Conservation (phyloP, 164 flowering plant genomes). For the Piper betle region DNA sequence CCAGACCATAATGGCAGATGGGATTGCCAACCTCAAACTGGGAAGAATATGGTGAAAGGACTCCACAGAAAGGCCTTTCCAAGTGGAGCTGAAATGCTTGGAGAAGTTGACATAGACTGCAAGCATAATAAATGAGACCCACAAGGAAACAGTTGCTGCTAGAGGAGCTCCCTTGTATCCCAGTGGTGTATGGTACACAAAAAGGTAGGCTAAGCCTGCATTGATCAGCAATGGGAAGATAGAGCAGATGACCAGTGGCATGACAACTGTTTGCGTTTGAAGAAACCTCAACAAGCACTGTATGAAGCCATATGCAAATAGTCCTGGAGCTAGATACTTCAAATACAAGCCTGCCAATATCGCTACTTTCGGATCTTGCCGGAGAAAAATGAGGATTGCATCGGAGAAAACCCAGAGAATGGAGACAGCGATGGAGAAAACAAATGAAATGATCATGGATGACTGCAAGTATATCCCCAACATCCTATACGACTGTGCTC, state of each 20-base stretch:
- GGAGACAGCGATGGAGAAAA: constrained; percentile 41
- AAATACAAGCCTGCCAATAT: constrained; percentile 42
- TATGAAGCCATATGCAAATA: constrained; percentile 59
- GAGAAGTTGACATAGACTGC: constrained; percentile 37
- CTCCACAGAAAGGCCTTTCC: constrained; percentile 62
- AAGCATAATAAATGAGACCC: constrained; percentile 55
- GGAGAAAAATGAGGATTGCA: constrained; percentile 43
- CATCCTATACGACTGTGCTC: constrained; percentile 52
- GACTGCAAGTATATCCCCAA: constrained; percentile 76
- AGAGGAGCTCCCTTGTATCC: constrained; percentile 63
- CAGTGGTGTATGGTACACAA: constrained; percentile 38
- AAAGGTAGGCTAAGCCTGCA: constrained; percentile 37
- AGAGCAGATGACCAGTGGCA: constrained; percentile 55
- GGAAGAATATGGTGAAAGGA: constrained; percentile 28
- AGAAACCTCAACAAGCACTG: constrained; percentile 72
- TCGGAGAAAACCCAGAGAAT: constrained; percentile 65
- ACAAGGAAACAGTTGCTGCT: constrained; percentile 58
- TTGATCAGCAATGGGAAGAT: constrained; percentile 37
- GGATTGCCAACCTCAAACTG: constrained; percentile 58
- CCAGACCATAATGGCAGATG: constrained; percentile 97
- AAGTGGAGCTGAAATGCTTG: constrained; percentile 40
- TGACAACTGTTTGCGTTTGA: constrained; percentile 58
- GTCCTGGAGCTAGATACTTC: constrained; percentile 48
- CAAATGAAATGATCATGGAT: constrained; percentile 44
- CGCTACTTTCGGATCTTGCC: constrained; percentile 53